Percentiles rank a stretch among this genome's conserved stretches.
phyloP scores from a whole-genome alignment of 805 yeast species.

The Candida chilensis region DNA sequence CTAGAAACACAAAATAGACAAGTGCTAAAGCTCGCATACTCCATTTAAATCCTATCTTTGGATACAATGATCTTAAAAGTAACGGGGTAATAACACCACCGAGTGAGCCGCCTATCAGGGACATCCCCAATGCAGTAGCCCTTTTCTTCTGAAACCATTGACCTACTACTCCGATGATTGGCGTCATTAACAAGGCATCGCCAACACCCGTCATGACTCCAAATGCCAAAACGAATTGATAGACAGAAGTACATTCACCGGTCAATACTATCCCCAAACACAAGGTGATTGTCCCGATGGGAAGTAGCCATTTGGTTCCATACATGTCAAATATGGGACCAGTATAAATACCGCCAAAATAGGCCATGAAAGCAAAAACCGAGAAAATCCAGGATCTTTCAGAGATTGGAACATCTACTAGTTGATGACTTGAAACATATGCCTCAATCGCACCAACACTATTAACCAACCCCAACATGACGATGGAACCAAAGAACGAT shows the following conservation, averaged over 20 bases:
- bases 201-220: slow-evolving; percentile 51
- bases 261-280: slow-evolving; percentile 45
- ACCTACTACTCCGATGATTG: slow-evolving; percentile 50
- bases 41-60: slow-evolving; percentile 22
- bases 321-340: slow-evolving; percentile 59
- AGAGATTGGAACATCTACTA: slow-evolving; percentile 15
- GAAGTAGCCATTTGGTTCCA: slow-evolving; percentile 39
- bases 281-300: slow-evolving; percentile 29
- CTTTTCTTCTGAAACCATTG: slow-evolving; percentile 59
- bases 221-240: slow-evolving; percentile 55
- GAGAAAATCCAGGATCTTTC: slow-evolving; percentile 49
- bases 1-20: not conserved
- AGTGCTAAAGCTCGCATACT: slow-evolving; percentile 19
- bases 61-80: slow-evolving; percentile 19
- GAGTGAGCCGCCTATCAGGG: slow-evolving; percentile 28
- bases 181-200: slow-evolving; percentile 50
- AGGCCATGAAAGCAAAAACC: slow-evolving; percentile 38
- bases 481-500: slow-evolving; percentile 20
- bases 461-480: slow-evolving; percentile 23
- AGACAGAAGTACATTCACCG: slow-evolving; percentile 42
- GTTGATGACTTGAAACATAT: slow-evolving; percentile 26
- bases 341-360: slow-evolving; percentile 36
- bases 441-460: slow-evolving; percentile 30
- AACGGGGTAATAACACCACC: slow-evolving; percentile 30
- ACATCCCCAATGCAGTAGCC: slow-evolving; percentile 40